phyloP scores from a whole-genome alignment of 106 monocot species.

The Triglochin maritima region DNA sequence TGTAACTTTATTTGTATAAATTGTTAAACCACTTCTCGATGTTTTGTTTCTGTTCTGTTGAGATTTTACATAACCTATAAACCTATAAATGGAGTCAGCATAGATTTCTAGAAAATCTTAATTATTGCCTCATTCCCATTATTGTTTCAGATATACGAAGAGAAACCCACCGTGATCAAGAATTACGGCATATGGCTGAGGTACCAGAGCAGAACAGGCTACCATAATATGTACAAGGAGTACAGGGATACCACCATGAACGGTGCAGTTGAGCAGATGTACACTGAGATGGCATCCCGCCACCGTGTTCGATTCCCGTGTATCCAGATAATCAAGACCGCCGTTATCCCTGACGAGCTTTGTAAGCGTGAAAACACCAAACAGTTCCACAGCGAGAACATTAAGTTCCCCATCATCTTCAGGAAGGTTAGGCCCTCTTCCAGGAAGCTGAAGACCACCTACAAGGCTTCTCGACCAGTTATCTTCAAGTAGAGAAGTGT shows the following conservation, averaged over 20 bases:
- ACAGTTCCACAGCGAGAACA: conserved; percentile 55
- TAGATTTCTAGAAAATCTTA: not conserved
- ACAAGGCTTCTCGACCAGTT: conserved; percentile 64
- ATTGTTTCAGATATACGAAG: conserved; percentile 48
- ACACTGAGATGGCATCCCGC: conserved; percentile 83
- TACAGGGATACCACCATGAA: conserved; percentile 75
- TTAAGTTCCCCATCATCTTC: conserved; percentile 61
- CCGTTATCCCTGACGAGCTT: conserved; percentile 43
- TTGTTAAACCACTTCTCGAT: no score
- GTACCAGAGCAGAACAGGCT: conserved; percentile 80
- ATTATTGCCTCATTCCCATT: not conserved
- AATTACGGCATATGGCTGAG: conserved; percentile 84
- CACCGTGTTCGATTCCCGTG: conserved; percentile 68
- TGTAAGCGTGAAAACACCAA: conserved; percentile 70
- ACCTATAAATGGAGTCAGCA: no score
- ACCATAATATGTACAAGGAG: conserved; percentile 96
- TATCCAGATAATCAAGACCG: conserved; percentile 82
- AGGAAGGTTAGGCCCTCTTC: conserved; percentile 63
- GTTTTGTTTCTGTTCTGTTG: no score
- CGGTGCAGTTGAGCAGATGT: conserved; percentile 84
- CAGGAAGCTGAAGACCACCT: conserved; percentile 75
- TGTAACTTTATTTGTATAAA: no score
- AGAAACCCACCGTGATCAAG: conserved; percentile 60
- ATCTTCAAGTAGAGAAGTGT: conserved; percentile 42
- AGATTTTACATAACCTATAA: no score